These are phyloP conservation scores for Cryptosporidium meleagridis DNA, from an alignment of 169 alveolate genomes.

Conservation along the genomic window DNA sequence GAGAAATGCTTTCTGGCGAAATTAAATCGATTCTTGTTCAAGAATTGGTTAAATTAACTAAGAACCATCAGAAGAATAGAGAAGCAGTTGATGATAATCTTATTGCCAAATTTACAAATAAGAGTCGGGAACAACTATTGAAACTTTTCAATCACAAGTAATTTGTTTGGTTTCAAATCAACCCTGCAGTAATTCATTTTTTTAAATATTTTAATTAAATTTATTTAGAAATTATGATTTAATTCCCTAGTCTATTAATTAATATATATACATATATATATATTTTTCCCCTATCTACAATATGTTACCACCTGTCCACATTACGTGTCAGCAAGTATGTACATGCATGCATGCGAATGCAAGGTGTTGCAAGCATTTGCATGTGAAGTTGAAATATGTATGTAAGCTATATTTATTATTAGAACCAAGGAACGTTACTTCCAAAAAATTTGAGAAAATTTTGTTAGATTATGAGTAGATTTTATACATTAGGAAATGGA, in stretches of 20 bases:
- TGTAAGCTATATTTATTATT: too few relatives aligned
- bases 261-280: too few relatives aligned
- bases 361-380: neutral
- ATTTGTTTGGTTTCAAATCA: neutral
- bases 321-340: neutral
- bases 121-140: slow-evolving; percentile 16
- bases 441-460: neutral
- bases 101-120: slow-evolving; percentile 26
- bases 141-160: neutral
- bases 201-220: neutral
- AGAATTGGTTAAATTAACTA: slow-evolving; percentile 78
- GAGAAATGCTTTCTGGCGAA: slow-evolving; percentile 96
- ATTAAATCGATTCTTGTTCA: slow-evolving; percentile 91
- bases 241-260: neutral
- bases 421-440: neutral
- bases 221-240: neutral
- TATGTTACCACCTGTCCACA: neutral
- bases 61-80: slow-evolving; percentile 53
- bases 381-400: neutral
- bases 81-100: slow-evolving; percentile 6
- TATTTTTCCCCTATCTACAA: neutral
- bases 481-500: slow-evolving; percentile 53
- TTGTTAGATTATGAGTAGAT: neutral
- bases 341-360: slow-evolving; percentile 8
- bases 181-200: neutral